Conservation (phyloP, 805 yeast species). For the Ogataea glucozyma region DNA sequence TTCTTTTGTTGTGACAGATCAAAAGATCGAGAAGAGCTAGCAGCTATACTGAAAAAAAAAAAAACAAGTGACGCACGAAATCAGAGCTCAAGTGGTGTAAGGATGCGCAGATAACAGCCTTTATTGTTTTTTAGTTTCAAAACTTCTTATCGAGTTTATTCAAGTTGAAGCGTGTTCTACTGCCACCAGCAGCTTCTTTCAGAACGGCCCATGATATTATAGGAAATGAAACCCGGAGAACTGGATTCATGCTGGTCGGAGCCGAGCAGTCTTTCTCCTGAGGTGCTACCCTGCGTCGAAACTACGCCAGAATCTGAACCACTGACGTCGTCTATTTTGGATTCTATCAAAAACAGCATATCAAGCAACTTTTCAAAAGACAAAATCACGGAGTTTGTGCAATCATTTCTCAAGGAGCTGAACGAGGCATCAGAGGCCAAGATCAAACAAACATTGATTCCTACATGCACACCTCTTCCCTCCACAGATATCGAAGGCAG, state of each 20-base stretch:
- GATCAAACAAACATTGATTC: neutral
- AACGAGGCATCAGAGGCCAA: neutral
- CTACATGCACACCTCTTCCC: constrained; percentile 12
- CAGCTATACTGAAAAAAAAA: no score
- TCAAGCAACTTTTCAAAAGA: neutral
- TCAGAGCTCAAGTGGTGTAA: neutral
- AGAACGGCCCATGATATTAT: neutral
- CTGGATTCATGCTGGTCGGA: neutral
- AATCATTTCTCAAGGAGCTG: neutral
- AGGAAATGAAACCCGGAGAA: neutral
- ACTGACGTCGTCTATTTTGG: neutral
- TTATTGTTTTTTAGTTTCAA: neutral
- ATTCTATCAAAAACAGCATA: neutral
- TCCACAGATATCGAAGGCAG: constrained; percentile 20
- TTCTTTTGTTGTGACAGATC: no score
- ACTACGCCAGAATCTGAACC: neutral
- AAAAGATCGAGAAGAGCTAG: no score
- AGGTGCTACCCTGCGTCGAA: neutral
- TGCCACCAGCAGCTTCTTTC: no score
- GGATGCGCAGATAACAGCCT: neutral
- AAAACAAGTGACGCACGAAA: no score
- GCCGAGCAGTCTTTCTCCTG: neutral
- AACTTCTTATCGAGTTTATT: neutral
- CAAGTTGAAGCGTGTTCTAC: no score
- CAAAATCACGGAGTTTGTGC: neutral